Percentiles rank a stretch among this genome's conserved stretches.
phyloP scores from a whole-genome alignment of 768 basidiomycete genomes.

The Daedalea quercina region DNA sequence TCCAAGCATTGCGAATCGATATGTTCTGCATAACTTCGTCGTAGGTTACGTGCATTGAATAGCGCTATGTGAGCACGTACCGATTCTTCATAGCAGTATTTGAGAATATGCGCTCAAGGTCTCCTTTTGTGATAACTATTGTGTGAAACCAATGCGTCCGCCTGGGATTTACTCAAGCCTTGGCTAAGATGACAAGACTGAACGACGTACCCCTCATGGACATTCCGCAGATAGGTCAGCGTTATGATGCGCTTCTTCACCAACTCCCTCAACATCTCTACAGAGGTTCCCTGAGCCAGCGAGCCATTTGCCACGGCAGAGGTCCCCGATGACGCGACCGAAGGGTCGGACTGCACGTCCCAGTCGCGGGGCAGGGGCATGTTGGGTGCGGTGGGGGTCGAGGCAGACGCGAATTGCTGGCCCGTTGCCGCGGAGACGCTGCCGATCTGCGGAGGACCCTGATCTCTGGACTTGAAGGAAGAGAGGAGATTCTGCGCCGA shows the following conservation, averaged over 20 bases:
- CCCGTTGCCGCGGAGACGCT: slow-evolving; percentile 18
- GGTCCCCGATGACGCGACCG: slow-evolving; percentile 12
- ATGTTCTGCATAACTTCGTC: slow-evolving; percentile 43
- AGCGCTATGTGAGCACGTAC: slow-evolving; percentile 31
- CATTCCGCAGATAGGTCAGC: slow-evolving; percentile 76
- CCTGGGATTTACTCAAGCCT: slow-evolving; percentile 29
- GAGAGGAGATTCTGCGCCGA: slow-evolving; percentile 79
- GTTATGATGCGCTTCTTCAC: slow-evolving; percentile 83
- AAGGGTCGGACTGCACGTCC: slow-evolving; percentile 57
- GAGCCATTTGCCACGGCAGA: slow-evolving; percentile 11
- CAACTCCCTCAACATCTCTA: slow-evolving; percentile 73
- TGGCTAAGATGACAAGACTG: neutral
- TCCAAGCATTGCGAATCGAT: slow-evolving; percentile 77
- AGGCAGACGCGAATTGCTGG: slow-evolving; percentile 27
- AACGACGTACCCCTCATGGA: slow-evolving; percentile 73
- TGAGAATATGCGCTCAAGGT: slow-evolving; percentile 70
- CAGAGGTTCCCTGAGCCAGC: slow-evolving; percentile 52
- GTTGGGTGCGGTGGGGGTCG: slow-evolving; percentile 18
- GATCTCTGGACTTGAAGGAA: slow-evolving; percentile 50
- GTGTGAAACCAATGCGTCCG: slow-evolving; percentile 88
- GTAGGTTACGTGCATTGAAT: neutral
- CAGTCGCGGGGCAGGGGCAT: slow-evolving; percentile 48
- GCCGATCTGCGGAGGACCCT: slow-evolving; percentile 11
- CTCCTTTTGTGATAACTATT: slow-evolving; percentile 65
- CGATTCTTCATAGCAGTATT: slow-evolving; percentile 74